Evolutionary conservation across 345 rosid species (phyloP), one percentile per base, ranked within the genome.

Genomic region (Balakata baccata): DNA sequence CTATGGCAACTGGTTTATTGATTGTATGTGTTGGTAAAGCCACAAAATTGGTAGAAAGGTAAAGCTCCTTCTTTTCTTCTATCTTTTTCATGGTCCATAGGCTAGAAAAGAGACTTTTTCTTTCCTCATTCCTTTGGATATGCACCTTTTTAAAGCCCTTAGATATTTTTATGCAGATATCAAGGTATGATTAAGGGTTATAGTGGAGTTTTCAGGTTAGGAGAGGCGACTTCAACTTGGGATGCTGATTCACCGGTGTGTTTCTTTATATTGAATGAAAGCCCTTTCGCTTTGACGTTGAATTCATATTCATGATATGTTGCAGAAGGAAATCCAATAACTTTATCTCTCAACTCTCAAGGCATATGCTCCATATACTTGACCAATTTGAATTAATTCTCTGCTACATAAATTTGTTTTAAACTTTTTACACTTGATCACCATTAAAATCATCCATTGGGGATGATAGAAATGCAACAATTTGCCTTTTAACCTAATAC

Each of bases 181-280:
- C 98, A 92, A 84, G 96, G 96, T 41, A 89, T 92, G 98, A 74
- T 85, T 61, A 92, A 95, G 81, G 91, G 96, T 74, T 95, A 95
- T 56, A 92, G 96, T 37, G 98, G 99, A 66, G 89, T 92, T 78
- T 88, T 95, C 81, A 92, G 98, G 62, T 82, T 95, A 74, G 99
- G 99, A 74, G 98, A 95, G 89, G 96, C 99, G 68, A 92, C 98
- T 71, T 92, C 97, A 78, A 92, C 97, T 74, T 86, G 88, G 89
- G 99, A 92, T 66, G 96, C 99, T n/a, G 97, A 92, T 80, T 95
- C 99, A 41, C 97, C 96, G 2, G 99, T 92, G 75, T 75, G 92
- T 77, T 51, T 63, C 43, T 74, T 38, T 46, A 37, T 58, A 72
- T 70, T 23, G 60, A 46, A 11, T 17, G 37, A 22, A 34, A 54